Conservation (phyloP, 768 basidiomycete species). For the Hericium coralloides region DNA sequence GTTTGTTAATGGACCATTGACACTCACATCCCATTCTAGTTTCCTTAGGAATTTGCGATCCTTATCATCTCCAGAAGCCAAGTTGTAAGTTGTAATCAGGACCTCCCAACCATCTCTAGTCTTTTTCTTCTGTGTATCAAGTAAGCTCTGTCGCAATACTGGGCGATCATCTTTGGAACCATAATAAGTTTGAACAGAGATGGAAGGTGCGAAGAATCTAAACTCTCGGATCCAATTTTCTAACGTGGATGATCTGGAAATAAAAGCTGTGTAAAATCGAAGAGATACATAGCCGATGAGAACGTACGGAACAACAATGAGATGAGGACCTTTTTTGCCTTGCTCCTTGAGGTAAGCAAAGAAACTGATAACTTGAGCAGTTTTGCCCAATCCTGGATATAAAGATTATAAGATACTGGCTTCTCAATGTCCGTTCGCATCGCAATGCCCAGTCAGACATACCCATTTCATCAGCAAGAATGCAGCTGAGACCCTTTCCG, state of each 20-base stretch:
- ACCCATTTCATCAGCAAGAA: constrained; percentile 99
- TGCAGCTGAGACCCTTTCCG: constrained; percentile 75
- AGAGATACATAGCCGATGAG: not conserved
- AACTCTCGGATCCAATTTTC: constrained; percentile 99
- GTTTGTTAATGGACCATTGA: not conserved
- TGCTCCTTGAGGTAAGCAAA: constrained; percentile 80
- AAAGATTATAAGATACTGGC: constrained; percentile 2
- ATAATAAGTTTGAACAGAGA: constrained; percentile 88
- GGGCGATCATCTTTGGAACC: constrained; percentile 84
- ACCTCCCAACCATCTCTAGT: constrained; percentile 77
- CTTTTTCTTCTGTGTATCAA: constrained; percentile 44
- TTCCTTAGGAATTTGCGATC: constrained; percentile 92
- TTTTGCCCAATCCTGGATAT: constrained; percentile 85
- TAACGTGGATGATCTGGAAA: constrained; percentile 76
- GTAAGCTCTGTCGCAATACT: constrained; percentile 60
- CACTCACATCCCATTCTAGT: constrained; percentile 85
- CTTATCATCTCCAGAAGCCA: constrained; percentile 78
- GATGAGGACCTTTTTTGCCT: constrained; percentile 76
- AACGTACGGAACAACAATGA: constrained; percentile 91
- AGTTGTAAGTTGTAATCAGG: constrained; percentile 90
- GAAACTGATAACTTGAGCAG: constrained; percentile 97
- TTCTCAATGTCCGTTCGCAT: not conserved
- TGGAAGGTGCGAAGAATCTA: constrained; percentile 76
- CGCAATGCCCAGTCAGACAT: constrained; percentile 21
- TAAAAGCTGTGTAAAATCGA: not conserved